Evolutionary conservation across 768 basidiomycete species (phyloP).

Genomic region (Polyporus arcularius): DNA sequence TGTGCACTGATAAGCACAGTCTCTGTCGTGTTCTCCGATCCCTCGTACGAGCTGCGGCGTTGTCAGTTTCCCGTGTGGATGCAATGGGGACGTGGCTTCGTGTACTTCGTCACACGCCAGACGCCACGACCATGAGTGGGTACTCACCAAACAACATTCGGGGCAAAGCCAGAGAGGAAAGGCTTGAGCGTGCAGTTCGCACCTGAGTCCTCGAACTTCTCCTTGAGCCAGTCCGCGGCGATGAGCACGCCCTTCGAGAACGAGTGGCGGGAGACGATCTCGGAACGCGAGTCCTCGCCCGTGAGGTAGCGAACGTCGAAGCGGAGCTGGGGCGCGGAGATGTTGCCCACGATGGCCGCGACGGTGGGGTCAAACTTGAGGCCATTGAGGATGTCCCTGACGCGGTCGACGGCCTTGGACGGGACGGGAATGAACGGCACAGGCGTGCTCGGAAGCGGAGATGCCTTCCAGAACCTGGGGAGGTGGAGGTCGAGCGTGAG

Average conservation of each 20-base stretch:
- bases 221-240: conserved; percentile 78
- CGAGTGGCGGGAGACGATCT: conserved; percentile 79
- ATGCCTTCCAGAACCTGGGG: conserved; percentile 74
- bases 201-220: conserved; percentile 70
- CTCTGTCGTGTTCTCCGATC: conserved; percentile 56
- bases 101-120: no score
- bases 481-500: conserved; percentile 44
- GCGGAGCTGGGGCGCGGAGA: conserved; percentile 66
- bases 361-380: conserved; percentile 72
- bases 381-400: conserved; percentile 55
- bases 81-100: no score
- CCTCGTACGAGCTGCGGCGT: conserved; percentile 53
- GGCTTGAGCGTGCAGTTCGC: conserved; percentile 66
- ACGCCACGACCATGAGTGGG: no score
- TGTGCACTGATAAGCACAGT: conserved; percentile 81
- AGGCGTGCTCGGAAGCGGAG: conserved; percentile 55
- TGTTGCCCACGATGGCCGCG: conserved; percentile 65
- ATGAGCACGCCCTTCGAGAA: conserved; percentile 66
- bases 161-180: conserved; percentile 76
- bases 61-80: background rate
- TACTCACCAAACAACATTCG: conserved; percentile 83
- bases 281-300: conserved; percentile 75
- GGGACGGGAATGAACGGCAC: conserved; percentile 58
- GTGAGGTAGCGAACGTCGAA: conserved; percentile 81
- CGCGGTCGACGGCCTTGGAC: conserved; percentile 49